A percentile compares a stretch with the other conserved stretches of the same genome.
These are phyloP conservation scores for Aspergillus thermomutatus DNA, from an alignment of 2,329 filamentous ascomycete species.

Conservation along the genomic window DNA sequence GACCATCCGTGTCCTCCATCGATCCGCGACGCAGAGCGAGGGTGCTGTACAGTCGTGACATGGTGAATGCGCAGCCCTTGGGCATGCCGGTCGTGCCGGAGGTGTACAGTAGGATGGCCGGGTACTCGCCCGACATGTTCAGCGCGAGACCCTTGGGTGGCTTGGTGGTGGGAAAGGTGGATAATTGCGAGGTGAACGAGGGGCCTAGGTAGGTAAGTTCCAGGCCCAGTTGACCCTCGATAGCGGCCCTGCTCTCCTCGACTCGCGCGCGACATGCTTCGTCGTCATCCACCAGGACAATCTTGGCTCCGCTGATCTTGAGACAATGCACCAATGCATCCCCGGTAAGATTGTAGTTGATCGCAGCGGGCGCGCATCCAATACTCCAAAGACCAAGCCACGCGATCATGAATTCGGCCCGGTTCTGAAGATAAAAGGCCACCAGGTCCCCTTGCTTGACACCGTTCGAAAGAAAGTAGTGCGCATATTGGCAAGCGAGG, in stretches of 20 bases:
- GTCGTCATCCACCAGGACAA: slow-evolving; percentile 60
- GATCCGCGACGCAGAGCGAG: slow-evolving; percentile 33
- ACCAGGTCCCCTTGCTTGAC: slow-evolving; percentile 61
- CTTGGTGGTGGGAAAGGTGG: slow-evolving; percentile 47
- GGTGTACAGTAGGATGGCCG: slow-evolving; percentile 68
- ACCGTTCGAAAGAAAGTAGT: slow-evolving; percentile 59
- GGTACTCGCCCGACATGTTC: slow-evolving; percentile 50
- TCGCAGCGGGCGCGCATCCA: slow-evolving; percentile 66
- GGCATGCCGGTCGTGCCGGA: slow-evolving; percentile 73
- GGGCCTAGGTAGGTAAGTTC: slow-evolving; percentile 53
- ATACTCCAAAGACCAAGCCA: slow-evolving; percentile 65
- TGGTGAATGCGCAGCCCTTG: slow-evolving; percentile 65
- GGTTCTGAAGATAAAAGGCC: slow-evolving; percentile 65
- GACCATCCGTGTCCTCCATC: slow-evolving; percentile 26
- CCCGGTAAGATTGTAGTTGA: slow-evolving; percentile 66
- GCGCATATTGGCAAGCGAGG: slow-evolving; percentile 58
- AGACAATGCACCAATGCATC: slow-evolving; percentile 65
- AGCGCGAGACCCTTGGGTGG: slow-evolving; percentile 56
- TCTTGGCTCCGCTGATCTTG: slow-evolving; percentile 52
- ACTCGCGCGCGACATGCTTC: slow-evolving; percentile 55
- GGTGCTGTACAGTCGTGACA: slow-evolving; percentile 44
- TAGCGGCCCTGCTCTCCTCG: slow-evolving; percentile 46
- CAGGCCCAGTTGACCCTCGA: slow-evolving; percentile 58
- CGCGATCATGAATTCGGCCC: slow-evolving; percentile 63
- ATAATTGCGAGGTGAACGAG: slow-evolving; percentile 47